Percentiles rank a stretch among this genome's conserved stretches.
These are phyloP conservation scores for Penicillium sp. DNA, from an alignment of 2,329 filamentous ascomycete species.

Conservation along the genomic window DNA sequence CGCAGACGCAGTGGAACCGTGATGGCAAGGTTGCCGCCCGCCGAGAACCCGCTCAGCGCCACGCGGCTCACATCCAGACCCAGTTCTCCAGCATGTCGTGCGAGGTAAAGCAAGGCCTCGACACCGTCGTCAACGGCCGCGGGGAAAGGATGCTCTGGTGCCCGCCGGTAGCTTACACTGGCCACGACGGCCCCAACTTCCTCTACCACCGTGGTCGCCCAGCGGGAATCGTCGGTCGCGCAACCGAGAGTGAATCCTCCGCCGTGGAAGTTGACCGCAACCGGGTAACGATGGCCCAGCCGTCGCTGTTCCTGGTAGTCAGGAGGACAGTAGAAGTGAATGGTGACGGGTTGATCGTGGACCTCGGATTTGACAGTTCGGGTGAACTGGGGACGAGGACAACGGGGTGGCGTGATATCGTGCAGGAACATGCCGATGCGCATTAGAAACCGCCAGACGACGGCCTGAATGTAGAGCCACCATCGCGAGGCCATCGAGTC, in stretches of 20 bases:
- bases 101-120: slow-evolving; percentile 57
- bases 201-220: slow-evolving; percentile 54
- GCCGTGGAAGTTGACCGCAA: slow-evolving; percentile 61
- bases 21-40: slow-evolving; percentile 59
- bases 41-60: slow-evolving; percentile 59
- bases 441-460: slow-evolving; percentile 65
- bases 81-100: slow-evolving; percentile 53
- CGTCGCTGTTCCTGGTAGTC: slow-evolving; percentile 31
- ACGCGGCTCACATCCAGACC: slow-evolving; percentile 56
- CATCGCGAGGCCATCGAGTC: slow-evolving; percentile 45
- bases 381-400: slow-evolving; percentile 58
- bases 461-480: slow-evolving; percentile 59
- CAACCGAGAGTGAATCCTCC: slow-evolving; percentile 60
- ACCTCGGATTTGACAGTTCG: slow-evolving; percentile 51
- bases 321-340: slow-evolving; percentile 59
- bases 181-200: slow-evolving; percentile 56
- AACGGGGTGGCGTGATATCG: slow-evolving; percentile 56
- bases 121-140: slow-evolving; percentile 61
- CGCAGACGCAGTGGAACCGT: slow-evolving; percentile 57
- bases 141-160: slow-evolving; percentile 59
- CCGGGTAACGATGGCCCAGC: slow-evolving; percentile 49
- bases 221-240: slow-evolving; percentile 58
- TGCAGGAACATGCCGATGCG: slow-evolving; percentile 66
- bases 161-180: slow-evolving; percentile 58
- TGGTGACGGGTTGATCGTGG: slow-evolving; percentile 48